Base-by-base conservation (phyloP, 2,329 filamentous ascomycete genomes). In the Alternaria brassicicola region DNA sequence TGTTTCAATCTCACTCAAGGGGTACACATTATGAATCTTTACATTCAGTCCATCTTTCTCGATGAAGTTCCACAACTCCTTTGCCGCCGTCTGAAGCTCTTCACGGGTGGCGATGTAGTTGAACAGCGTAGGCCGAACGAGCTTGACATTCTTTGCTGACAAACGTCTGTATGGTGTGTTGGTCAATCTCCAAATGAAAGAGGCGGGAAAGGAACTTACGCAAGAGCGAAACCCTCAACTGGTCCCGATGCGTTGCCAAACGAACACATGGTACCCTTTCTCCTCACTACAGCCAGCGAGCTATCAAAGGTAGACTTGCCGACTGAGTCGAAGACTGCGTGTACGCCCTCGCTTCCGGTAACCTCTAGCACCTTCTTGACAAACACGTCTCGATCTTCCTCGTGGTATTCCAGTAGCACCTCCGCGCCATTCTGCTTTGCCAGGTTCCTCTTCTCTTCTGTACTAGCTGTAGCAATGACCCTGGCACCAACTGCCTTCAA, bases 241-340 rank as follows among this genome's bases (percentile, higher is more conserved):
- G 90, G 84, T 5, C 93, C 93, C 77, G 87, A 85, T 7, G 91
- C 90, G 78, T 96, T 96, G 3, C 92, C 92, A 78, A 93, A 96
- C 47, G 86, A 89, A 25, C 92, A 84, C 69, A 96, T 78, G 2
- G 83, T 89, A 5, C 92, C 93, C 81, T 96, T 96, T 63, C 88
- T 78, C 66, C 88, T 90, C 52, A 94, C 83, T 67, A 87, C 85
- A 64, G 93, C 86, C 63, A 97, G 75, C 69, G 89, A 89, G 19
- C 86, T 83, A 66, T 97, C 91, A 79, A 95, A 96, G 0, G 93
- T 97, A 47, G 84, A 84, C 80, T 92, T 92, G 12, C 93, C 93
- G 3, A 97, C 91, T 6, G 91, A 90, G 74, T 97, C 93, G 73
- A 92, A 96, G 26, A 96, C 89, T 9, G 89, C 92, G 63, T 87